These are phyloP conservation scores for Suillus placidus DNA, from an alignment of 768 basidiomycete genomes.

Conservation along the genomic window DNA sequence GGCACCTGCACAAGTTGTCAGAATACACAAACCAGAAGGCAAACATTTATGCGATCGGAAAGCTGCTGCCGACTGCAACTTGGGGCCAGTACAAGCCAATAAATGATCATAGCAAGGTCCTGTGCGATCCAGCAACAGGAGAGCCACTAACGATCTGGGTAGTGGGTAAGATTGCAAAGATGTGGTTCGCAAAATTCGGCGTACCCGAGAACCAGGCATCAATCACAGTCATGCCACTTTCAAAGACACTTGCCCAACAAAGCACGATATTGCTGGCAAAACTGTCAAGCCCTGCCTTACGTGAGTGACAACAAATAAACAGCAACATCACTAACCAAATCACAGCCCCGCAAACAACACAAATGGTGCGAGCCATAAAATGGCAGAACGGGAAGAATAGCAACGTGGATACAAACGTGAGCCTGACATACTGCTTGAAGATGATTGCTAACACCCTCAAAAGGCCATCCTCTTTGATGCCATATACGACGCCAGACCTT, in stretches of 20 bases:
- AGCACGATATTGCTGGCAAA: background rate
- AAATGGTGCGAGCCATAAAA: background rate
- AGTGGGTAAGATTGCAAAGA: background rate
- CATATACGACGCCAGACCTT: background rate
- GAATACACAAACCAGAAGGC: background rate
- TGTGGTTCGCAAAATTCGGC: background rate
- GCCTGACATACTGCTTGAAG: fast-evolving
- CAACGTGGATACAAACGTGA: background rate
- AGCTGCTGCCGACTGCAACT: background rate
- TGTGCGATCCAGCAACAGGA: background rate
- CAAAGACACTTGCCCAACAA: background rate
- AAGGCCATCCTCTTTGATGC: background rate
- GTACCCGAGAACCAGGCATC: background rate
- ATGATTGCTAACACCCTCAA: too few species aligned
- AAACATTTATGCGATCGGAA: background rate
- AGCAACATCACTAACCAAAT: too few species aligned
- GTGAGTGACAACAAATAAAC: background rate
- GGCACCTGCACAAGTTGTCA: background rate
- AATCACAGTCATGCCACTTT: background rate
- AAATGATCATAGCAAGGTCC: background rate
- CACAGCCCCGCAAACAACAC: background rate
- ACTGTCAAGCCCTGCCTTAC: background rate
- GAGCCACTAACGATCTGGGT: background rate
- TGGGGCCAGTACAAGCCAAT: background rate
- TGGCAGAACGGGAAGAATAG: background rate